These are phyloP conservation scores for Phytophthora niederhauseri DNA, from an alignment of 352 stramenopile genomes.

Conservation along the genomic window DNA sequence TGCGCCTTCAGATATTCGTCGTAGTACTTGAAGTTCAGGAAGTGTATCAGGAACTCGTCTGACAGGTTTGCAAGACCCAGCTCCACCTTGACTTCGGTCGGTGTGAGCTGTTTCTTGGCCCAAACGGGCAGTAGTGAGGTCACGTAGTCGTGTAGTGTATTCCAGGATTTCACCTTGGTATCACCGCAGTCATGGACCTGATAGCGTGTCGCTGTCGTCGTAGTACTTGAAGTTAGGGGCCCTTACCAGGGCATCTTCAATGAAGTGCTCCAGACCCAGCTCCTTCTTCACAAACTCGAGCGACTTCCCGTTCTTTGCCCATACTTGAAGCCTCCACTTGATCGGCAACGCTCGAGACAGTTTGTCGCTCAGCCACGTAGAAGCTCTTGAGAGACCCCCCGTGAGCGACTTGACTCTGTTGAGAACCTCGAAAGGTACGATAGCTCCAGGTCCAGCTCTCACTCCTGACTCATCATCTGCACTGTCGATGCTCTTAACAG, in stretches of 20 bases:
- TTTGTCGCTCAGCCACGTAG: slow-evolving; percentile 10
- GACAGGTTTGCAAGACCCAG: slow-evolving; percentile 6
- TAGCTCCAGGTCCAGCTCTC: neutral
- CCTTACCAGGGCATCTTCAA: neutral
- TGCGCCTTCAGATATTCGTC: slow-evolving; percentile 5
- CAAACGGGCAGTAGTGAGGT: slow-evolving; percentile 20
- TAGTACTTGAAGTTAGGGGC: slow-evolving; percentile 15
- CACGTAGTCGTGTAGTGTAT: too few species aligned
- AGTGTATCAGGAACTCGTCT: neutral
- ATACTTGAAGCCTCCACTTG: slow-evolving; percentile 8
- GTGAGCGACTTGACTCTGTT: slow-evolving; percentile 9
- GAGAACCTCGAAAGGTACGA: neutral
- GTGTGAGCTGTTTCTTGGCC: slow-evolving; percentile 9
- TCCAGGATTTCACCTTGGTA: too few species aligned
- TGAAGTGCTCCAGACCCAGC: slow-evolving; percentile 2
- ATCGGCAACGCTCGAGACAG: slow-evolving; percentile 5
- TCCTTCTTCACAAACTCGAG: slow-evolving; percentile 13
- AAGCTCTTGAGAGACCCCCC: neutral
- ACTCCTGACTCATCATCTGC: slow-evolving; percentile 1
- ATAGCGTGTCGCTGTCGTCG: too few species aligned
- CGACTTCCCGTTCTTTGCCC: slow-evolving; percentile 14
- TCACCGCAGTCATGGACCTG: too few species aligned
- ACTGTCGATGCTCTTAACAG: slow-evolving; percentile 1
- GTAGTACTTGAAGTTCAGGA: slow-evolving; percentile 24
- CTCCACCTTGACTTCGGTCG: neutral